These are phyloP conservation scores for Sporisorium graminicola DNA, from an alignment of 1,284 basidiomycete genomes.

Conservation along the genomic window DNA sequence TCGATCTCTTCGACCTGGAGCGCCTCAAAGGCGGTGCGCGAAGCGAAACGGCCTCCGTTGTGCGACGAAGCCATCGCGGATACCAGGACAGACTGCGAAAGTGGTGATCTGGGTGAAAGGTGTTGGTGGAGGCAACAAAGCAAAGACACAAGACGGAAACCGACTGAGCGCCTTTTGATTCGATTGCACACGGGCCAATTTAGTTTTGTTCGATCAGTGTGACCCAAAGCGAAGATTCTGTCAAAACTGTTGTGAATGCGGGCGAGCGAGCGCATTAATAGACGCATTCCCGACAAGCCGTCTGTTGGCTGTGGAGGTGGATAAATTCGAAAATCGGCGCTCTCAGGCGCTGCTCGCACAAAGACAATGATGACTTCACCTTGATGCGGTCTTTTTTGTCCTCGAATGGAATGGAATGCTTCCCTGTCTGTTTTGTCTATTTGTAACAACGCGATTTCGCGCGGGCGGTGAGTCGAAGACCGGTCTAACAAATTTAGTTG, in stretches of 20 bases:
- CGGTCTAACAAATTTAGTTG: too few species aligned
- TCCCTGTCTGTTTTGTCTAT: too few species aligned
- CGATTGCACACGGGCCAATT: neutral
- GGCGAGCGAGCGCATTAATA: neutral
- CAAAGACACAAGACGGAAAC: neutral
- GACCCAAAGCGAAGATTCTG: conserved; percentile 1
- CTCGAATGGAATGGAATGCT: too few species aligned
- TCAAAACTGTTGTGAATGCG: neutral
- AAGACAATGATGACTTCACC: too few species aligned
- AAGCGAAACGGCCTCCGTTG: conserved; percentile 51
- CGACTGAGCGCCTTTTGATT: neutral
- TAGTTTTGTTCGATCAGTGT: conserved; percentile 3
- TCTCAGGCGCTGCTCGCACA: neutral
- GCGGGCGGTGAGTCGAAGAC: too few species aligned
- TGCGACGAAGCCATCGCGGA: conserved; percentile 24
- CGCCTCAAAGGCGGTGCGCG: conserved; percentile 53
- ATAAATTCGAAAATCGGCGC: neutral
- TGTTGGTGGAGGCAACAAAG: neutral
- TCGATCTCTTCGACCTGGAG: conserved; percentile 54
- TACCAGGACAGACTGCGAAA: neutral
- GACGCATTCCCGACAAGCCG: too few species aligned
- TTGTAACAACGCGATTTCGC: too few species aligned
- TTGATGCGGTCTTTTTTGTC: too few species aligned
- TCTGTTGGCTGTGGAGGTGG: too few species aligned
- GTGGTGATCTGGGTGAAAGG: neutral